Conservation (phyloP, 768 basidiomycete genomes). For the Mycena chlorophos region DNA sequence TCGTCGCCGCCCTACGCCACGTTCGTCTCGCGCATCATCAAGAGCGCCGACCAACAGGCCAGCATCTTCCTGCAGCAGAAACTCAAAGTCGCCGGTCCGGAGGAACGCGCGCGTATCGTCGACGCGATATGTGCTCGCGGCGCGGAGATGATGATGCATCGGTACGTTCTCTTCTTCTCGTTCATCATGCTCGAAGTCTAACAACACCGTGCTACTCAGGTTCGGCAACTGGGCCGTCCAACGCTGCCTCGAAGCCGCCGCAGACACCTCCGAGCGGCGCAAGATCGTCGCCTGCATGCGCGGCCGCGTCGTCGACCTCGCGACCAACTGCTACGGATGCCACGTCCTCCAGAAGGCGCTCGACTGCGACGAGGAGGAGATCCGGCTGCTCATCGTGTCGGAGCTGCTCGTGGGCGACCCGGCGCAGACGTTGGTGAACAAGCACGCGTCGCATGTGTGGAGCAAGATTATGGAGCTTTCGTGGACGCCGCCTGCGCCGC, state of each 20-base stretch:
- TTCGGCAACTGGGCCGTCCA: constrained; percentile 94
- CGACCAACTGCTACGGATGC: constrained; percentile 87
- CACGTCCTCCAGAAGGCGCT: constrained; percentile 89
- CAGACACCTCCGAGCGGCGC: constrained; percentile 68
- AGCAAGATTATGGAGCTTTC: constrained; percentile 93
- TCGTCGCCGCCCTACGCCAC: constrained; percentile 81
- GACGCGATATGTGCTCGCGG: constrained; percentile 83
- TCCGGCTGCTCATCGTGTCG: constrained; percentile 78
- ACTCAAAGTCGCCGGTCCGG: constrained; percentile 78
- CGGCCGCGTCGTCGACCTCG: constrained; percentile 81
- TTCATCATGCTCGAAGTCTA: constrained; percentile 3
- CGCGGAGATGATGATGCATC: constrained; percentile 91
- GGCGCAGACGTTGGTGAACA: constrained; percentile 83
- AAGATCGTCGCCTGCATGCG: constrained; percentile 88
- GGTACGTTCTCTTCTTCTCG: constrained; percentile 40
- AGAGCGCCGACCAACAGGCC: constrained; percentile 87
- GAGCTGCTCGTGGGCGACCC: constrained; percentile 84
- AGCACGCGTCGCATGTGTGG: constrained; percentile 91
- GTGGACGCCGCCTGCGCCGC: constrained; percentile 85
- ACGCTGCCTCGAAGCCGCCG: constrained; percentile 79
- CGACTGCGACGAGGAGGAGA: constrained; percentile 82
- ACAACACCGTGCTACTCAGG: constrained; percentile 36
- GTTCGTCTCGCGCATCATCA: constrained; percentile 84
- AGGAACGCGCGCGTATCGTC: constrained; percentile 80
- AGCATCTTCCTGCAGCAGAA: constrained; percentile 91